Base-by-base conservation (phyloP, 495 filamentous ascomycete genomes). In the Entonaema liquescens region DNA sequence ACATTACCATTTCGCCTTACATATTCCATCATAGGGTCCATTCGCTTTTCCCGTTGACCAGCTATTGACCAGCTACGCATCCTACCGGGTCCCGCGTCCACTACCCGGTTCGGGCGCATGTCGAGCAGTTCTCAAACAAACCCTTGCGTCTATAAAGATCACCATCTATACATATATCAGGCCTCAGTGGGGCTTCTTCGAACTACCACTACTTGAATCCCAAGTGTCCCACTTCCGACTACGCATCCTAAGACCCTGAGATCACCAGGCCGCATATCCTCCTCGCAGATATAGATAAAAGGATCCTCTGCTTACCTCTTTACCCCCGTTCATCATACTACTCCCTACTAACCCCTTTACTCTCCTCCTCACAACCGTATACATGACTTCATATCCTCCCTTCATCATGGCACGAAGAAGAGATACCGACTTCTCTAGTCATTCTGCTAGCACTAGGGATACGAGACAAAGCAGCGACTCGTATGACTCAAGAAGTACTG, bases 401-500 rank as follows among this genome's bases (percentile, higher is more conserved):
- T 33, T 36, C 70, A 72, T 56, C 73, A 77, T 77, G 75, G 57
- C 73, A 33, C 49, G 58, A 73, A 74, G 75, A 36, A 62, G 70
- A 65, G 70, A 77, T 56, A 77, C 73, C 56, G 64, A 65, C 62
- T 26, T 36, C 59, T 83, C 82, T 35, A 80, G 68, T 55, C 71
- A 81, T 40, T 84, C 79, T 66, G 77, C 82, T 60, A 82, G 84
- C 71, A 90, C 87, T 69, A 85, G 85, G 36, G 86, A 84, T 68
- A 89, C 87, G 33, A 87, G 87, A 57, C 83, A 85, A 63, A 91
- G 89, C 70, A 82, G 89, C 65, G 84, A 83, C 62, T 92, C 91
- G 28, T 85, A 87, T 65, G 84, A 79, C 11, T 92, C 92, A 15
- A 83, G 84, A 76, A 91, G 90, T 68, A 94, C 90, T 5, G 87